These are phyloP conservation scores for Thermomyces lanuginosus DNA, from an alignment of 2,329 filamentous ascomycete species.

Conservation along the genomic window DNA sequence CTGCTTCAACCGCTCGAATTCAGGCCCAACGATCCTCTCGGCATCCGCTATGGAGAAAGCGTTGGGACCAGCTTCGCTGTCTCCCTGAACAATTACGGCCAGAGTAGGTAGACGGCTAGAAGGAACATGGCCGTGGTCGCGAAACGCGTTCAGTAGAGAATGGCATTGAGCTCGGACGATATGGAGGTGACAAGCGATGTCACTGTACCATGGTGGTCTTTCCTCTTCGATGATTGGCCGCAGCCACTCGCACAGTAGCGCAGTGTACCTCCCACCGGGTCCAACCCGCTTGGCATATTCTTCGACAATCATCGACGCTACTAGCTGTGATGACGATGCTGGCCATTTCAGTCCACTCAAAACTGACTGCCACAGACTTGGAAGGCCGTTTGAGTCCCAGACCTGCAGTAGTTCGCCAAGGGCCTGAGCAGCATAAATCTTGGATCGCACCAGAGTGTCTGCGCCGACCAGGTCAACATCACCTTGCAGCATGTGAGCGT, in stretches of 20 bases:
- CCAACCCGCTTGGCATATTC: conserved; percentile 55
- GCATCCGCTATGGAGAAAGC: conserved; percentile 81
- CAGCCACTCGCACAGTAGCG: conserved; percentile 39
- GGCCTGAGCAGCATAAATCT: conserved; percentile 71
- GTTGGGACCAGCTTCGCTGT: conserved; percentile 75
- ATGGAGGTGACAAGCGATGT: conserved; percentile 78
- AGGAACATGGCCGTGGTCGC: conserved; percentile 72
- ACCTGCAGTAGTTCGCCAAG: conserved; percentile 69
- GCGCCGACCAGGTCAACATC: conserved; percentile 87
- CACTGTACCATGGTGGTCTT: conserved; percentile 66
- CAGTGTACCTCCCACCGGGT: conserved; percentile 16
- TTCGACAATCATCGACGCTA: conserved; percentile 68
- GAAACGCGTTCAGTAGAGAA: conserved; percentile 77
- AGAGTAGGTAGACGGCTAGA: conserved; percentile 59
- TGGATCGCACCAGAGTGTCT: conserved; percentile 74
- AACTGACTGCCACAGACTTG: conserved; percentile 47
- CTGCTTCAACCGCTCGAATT: conserved; percentile 80
- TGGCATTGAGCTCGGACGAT: conserved; percentile 83
- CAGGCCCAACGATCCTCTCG: conserved; percentile 68
- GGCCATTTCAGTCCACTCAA: conserved; percentile 52
- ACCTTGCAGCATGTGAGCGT: conserved; percentile 94
- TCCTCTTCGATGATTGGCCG: conserved; percentile 66
- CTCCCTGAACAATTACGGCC: conserved; percentile 85
- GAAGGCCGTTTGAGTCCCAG: conserved; percentile 43
- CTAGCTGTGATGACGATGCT: conserved; percentile 73